Percentiles rank a stretch among this genome's conserved stretches.
Conservation (phyloP, 2,329 filamentous ascomycete genomes). For the Pseudogymnoascus verrucosus region DNA sequence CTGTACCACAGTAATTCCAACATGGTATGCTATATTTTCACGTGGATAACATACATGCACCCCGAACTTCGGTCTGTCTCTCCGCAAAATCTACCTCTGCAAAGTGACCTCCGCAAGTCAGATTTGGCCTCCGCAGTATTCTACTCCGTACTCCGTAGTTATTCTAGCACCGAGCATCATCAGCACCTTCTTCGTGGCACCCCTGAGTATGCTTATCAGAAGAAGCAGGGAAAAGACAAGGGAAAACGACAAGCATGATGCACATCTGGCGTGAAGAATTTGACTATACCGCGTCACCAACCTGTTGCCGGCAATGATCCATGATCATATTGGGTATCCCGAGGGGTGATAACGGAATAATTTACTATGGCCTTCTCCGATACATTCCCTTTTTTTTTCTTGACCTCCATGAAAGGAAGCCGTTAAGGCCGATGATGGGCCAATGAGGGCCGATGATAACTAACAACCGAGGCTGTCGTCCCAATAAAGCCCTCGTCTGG, state of each 20-base stretch:
- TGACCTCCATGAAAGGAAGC: neutral
- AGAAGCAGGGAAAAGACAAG: neutral
- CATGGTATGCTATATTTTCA: neutral
- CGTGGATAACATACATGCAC: constrained; percentile 4
- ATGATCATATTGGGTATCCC: neutral
- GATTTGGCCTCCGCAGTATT: neutral
- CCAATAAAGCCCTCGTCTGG: constrained; percentile 4
- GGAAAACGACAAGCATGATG: neutral
- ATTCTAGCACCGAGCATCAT: neutral
- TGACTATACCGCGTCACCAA: neutral
- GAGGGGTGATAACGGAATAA: constrained; percentile 1
- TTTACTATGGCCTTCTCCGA: neutral
- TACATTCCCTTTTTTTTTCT: neutral
- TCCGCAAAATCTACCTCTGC: neutral
- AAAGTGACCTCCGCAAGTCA: neutral
- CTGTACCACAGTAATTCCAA: too few species aligned
- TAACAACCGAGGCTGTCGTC: neutral
- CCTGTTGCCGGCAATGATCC: neutral
- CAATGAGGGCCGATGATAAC: neutral
- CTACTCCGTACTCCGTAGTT: neutral
- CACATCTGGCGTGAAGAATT: neutral
- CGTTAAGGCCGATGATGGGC: neutral
- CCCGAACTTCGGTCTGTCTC: neutral
- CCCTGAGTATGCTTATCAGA: neutral
- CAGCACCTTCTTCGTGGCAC: neutral